Evolutionary conservation across 331 rosid genomes (phyloP), one percentile per base, ranked within the genome.

Genomic region (Stylosanthes scabra): DNA sequence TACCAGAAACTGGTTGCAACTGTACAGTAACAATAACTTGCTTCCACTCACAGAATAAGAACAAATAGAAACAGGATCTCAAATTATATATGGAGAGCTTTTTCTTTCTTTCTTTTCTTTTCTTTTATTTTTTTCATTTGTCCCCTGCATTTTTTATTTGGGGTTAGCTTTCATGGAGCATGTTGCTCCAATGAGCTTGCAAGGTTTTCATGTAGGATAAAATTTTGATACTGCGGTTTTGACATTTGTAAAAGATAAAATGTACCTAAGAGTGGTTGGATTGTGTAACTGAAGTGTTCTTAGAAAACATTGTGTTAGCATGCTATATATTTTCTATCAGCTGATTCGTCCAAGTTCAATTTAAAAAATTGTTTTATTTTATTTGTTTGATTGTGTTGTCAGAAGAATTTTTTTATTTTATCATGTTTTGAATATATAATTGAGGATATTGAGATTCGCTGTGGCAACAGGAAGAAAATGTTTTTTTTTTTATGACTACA

Each of bases 21-120:
- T 86, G 90, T 85, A 90, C 86, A 85, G 96, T 70, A 75, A 66
- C 75, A 70, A 52, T 44, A 77, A 65, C 66, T 81, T 78, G 86
- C 66, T 82, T 76, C 69, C 75, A 56, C 67, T 64, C 66, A 47
- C 39, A 34, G 6, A 34, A 34, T 34, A 34, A 34, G 42, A 20
- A 11, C 68, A 56, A 72, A 65, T 68, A 77, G 39, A 47, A 28
- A 59, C 68, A 66, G 85, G 75, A 74, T 75, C 78, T 68, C 29
- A 81, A 51, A 55, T 41, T 64, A 63, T 49, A 69, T 46, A 59
- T 58, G 39, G 78, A 15, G 75, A 15, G 80, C 15, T 71, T 59
- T 29, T 54, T 39, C 1, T 13, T 9, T 13, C 8, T 13, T 13
- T 4, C 5, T 27, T 13, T n/a, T n/a, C n/a, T n/a, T n/a, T n/a